Percentiles rank a stretch among this genome's conserved stretches.
phyloP scores from a whole-genome alignment of 2,329 filamentous ascomycete genomes.

The Pyrenophora teres region DNA sequence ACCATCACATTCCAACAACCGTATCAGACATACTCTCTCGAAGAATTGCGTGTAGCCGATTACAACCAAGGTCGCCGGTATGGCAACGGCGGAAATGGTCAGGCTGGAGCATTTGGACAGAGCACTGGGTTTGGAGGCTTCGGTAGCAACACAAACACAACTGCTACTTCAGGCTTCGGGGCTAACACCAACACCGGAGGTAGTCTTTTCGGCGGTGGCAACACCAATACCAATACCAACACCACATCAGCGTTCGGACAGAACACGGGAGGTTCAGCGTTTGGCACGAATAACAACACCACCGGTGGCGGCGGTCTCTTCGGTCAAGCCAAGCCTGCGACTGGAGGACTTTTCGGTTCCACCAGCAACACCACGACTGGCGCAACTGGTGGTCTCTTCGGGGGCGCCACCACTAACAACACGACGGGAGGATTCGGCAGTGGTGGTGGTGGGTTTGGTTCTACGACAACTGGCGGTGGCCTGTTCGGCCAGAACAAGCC shows the following conservation, averaged over 20 bases:
- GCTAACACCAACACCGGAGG: conserved; percentile 49
- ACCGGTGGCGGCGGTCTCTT: conserved; percentile 41
- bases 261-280: conserved; percentile 33
- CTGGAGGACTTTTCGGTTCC: conserved; percentile 47
- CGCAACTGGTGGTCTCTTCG: conserved; percentile 43
- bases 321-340: conserved; percentile 43
- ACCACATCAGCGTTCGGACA: conserved; percentile 42
- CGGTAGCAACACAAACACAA: conserved; percentile 47
- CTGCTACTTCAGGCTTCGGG: conserved; percentile 55
- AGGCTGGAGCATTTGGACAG: conserved; percentile 80
- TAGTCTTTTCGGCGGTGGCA: conserved; percentile 51
- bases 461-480: conserved; percentile 40
- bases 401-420: conserved; percentile 34
- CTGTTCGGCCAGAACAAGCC: conserved; percentile 57
- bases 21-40: conserved; percentile 90
- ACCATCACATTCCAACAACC: conserved; percentile 78
- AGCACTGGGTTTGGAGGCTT: conserved; percentile 61
- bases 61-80: conserved; percentile 84
- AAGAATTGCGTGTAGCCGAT: conserved; percentile 70
- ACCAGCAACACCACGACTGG: conserved; percentile 35
- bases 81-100: conserved; percentile 75
- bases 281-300: conserved; percentile 34
- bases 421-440: conserved; percentile 33
- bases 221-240: conserved; percentile 28
- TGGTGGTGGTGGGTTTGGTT: conserved; percentile 44